Base-by-base conservation (phyloP, 768 basidiomycete genomes). In the Coprinopsis sp. region DNA sequence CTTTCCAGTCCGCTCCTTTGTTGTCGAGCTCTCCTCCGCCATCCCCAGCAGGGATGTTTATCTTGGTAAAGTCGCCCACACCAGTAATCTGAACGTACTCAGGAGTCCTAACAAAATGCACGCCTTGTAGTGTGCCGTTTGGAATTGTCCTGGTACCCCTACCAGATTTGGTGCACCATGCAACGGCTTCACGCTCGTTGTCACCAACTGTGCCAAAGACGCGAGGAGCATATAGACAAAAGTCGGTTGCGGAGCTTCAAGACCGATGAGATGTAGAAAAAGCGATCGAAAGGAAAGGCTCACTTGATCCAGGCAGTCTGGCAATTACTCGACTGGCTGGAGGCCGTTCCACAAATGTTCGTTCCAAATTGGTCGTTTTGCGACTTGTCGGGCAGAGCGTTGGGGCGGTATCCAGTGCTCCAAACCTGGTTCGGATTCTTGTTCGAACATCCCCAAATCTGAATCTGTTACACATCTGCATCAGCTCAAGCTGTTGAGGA, bases 101-200 rank as follows among this genome's bases (percentile, higher is more conserved):
- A 3, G 73, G 70, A 0, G 86, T 84, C 59, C 70, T 71, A 55
- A 87, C 73, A 55, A 81, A 74, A 62, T 90, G 87, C 0, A 86
- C 78, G 47, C 85, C 86, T 23, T 68, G 64, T 33, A 91, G 66
- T 7, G 84, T 71, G 16, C 83, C 84, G 1, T 70, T 63, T 31
- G 85, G 86, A 27, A 91, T 89, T 47, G 79, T 63, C 39, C 90
- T 83, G 1, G 86, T 76, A 6, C 89, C 90, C 29, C 78, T 76
- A 8, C 83, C 83, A 19, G 74, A 72, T 60, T 84, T 81, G 27
- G 81, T 81, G 71, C 87, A 94, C 73, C 78, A 91, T 0, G 86
- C 77, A 1, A 91, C 84, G 48, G 77, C 79, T 39, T 75, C 62
- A 27, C 73, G 77, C 59, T 92, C 90, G 0, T 78, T 80, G 46